Conservation (phyloP, 768 basidiomycete species). For the Macrolepiota dolichaula region DNA sequence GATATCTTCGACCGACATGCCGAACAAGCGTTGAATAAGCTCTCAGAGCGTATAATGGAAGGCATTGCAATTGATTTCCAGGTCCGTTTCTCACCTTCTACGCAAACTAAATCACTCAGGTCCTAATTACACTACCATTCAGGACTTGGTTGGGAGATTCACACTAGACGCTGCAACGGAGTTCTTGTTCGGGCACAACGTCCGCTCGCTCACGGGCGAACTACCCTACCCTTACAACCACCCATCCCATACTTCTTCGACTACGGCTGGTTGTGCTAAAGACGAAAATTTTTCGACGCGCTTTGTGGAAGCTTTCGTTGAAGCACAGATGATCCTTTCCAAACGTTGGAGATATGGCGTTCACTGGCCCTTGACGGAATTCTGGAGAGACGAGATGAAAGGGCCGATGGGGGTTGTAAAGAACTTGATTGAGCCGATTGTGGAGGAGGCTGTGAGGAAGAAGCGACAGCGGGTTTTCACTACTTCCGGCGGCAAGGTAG, state of each 20-base stretch:
- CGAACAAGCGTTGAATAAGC: constrained; percentile 39
- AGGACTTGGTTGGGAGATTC: constrained; percentile 45
- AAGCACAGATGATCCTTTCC: constrained; percentile 30
- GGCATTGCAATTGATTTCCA: constrained; percentile 58
- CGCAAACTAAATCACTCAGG: too few species aligned
- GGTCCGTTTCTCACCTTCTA: background rate
- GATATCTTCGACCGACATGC: constrained; percentile 58
- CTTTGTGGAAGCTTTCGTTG: constrained; percentile 36
- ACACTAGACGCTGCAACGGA: constrained; percentile 61
- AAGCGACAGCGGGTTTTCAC: constrained; percentile 15
- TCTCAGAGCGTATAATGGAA: constrained; percentile 36
- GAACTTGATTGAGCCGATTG: constrained; percentile 44
- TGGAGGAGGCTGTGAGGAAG: constrained; percentile 38
- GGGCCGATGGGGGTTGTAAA: constrained; percentile 37
- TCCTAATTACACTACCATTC: background rate
- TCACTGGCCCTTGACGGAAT: constrained; percentile 42
- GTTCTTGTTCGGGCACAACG: constrained; percentile 50
- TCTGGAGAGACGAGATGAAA: constrained; percentile 37
- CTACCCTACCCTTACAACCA: constrained; percentile 19
- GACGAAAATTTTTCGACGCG: constrained; percentile 6
- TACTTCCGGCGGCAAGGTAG: background rate
- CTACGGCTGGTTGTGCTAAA: too few species aligned
- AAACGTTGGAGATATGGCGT: constrained; percentile 32
- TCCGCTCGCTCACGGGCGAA: constrained; percentile 25
- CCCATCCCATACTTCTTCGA: background rate